phyloP scores from a whole-genome alignment of 441 rosid genomes.

The Gossypium laxum region DNA sequence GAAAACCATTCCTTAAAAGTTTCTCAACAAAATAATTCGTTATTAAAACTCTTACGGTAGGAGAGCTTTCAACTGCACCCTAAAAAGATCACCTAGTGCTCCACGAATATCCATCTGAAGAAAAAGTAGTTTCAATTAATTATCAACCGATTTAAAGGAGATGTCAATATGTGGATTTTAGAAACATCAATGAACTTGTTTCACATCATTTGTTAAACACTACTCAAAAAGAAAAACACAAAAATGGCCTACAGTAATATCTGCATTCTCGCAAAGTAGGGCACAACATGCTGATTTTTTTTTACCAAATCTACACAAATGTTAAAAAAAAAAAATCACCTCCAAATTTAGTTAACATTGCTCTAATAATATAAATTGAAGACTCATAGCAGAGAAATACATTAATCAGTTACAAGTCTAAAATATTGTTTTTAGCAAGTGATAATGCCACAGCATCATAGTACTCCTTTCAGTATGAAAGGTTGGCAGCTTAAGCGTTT shows the following conservation, averaged over 20 bases:
- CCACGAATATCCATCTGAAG: conserved; percentile 90
- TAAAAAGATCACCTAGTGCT: conserved; percentile 78
- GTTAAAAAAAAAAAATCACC: neutral
- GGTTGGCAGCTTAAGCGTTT: neutral
- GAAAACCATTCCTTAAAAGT: conserved; percentile 20
- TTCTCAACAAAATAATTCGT: neutral
- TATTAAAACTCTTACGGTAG: conserved; percentile 30
- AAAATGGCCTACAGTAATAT: neutral
- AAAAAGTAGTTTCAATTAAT: neutral
- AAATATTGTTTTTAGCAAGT: neutral
- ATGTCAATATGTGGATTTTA: neutral
- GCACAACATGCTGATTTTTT: neutral
- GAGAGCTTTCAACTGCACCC: conserved; percentile 69
- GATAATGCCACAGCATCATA: neutral
- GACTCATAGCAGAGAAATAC: neutral
- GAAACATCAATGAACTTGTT: neutral
- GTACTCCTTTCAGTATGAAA: neutral
- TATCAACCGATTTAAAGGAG: neutral
- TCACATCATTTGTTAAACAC: neutral
- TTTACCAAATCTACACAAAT: neutral
- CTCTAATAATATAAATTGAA: neutral
- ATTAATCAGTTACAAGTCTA: neutral
- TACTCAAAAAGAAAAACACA: no score
- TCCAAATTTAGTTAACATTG: neutral
- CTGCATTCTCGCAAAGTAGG: neutral